phyloP scores from a whole-genome alignment of 1,139 yeast species.

The Sugiyamaella grinbergsii region DNA sequence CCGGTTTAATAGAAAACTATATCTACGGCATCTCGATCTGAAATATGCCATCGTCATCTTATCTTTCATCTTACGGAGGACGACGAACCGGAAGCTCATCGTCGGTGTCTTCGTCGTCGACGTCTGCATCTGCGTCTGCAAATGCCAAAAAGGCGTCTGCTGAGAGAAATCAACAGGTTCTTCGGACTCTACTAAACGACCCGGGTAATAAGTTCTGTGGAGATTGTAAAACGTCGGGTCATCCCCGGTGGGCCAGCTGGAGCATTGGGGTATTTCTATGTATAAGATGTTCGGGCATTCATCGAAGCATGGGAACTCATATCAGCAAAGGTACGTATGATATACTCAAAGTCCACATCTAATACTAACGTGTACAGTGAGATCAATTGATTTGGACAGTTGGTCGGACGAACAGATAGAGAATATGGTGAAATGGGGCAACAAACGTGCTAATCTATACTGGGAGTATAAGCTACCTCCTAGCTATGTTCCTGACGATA shows the following conservation, averaged over 20 bases:
- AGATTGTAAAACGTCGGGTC: constrained; percentile 85
- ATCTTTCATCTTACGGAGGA: constrained; percentile 20
- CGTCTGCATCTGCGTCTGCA: constrained; percentile 14
- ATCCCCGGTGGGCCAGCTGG: constrained; percentile 99
- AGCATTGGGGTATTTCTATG: constrained; percentile 89
- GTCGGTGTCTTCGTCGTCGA: constrained; percentile 5
- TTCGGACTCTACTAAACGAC: constrained; percentile 73
- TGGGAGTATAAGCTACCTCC: constrained; percentile 85
- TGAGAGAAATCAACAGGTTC: constrained; percentile 55
- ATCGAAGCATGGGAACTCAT: constrained; percentile 94
- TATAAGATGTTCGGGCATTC: constrained; percentile 90
- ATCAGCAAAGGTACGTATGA: constrained; percentile 47
- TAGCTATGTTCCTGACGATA: constrained; percentile 74
- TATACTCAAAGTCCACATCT: neutral
- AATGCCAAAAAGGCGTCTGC: constrained; percentile 31
- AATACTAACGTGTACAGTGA: constrained; percentile 30
- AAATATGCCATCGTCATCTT: constrained; percentile 23
- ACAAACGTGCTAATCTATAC: constrained; percentile 66
- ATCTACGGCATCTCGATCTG: neutral
- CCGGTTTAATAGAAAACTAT: neutral
- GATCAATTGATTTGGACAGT: constrained; percentile 87
- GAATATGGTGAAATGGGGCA: constrained; percentile 86
- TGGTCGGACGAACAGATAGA: constrained; percentile 95
- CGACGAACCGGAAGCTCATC: constrained; percentile 11
- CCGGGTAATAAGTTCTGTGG: constrained; percentile 79